These are phyloP conservation scores for Neonectria ditissima DNA, from an alignment of 2,329 filamentous ascomycete species.

Conservation along the genomic window DNA sequence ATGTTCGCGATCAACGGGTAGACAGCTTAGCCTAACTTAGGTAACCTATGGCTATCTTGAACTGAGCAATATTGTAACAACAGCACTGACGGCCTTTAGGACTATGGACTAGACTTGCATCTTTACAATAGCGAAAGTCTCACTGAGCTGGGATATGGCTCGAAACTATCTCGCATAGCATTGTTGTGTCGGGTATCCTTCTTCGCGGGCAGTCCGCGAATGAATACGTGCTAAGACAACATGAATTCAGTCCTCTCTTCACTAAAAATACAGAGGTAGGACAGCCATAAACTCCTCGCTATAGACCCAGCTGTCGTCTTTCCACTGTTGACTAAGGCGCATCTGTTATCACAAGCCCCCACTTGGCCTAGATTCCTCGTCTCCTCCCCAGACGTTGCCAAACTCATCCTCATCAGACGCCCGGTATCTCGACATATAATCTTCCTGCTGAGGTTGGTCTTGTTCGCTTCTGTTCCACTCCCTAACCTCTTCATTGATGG, in stretches of 20 bases:
- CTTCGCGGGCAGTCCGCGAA: neutral
- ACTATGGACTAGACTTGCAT: too few relatives aligned
- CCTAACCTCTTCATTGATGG: constrained; percentile 36
- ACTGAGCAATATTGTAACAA: too few relatives aligned
- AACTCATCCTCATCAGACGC: constrained; percentile 58
- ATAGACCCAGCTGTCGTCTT: constrained; percentile 28
- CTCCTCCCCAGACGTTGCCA: constrained; percentile 58
- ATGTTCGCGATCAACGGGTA: too few relatives aligned
- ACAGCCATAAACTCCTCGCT: constrained; percentile 45
- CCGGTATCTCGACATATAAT: constrained; percentile 41
- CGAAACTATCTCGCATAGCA: too few relatives aligned
- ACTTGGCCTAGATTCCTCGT: constrained; percentile 40
- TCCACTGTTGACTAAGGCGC: constrained; percentile 28
- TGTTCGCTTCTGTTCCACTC: constrained; percentile 15
- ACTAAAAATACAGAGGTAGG: constrained; percentile 12
- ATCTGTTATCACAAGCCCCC: constrained; percentile 33
- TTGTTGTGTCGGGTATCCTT: neutral
- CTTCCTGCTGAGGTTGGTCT: constrained; percentile 30
- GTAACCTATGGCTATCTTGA: too few relatives aligned
- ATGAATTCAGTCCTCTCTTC: neutral
- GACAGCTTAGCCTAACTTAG: too few relatives aligned
- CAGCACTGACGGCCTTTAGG: too few relatives aligned
- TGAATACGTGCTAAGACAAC: neutral
- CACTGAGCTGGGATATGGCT: too few relatives aligned
- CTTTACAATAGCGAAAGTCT: too few relatives aligned